Base-by-base conservation (phyloP, 441 rosid species). In the Pelargonium fulgidum region DNA sequence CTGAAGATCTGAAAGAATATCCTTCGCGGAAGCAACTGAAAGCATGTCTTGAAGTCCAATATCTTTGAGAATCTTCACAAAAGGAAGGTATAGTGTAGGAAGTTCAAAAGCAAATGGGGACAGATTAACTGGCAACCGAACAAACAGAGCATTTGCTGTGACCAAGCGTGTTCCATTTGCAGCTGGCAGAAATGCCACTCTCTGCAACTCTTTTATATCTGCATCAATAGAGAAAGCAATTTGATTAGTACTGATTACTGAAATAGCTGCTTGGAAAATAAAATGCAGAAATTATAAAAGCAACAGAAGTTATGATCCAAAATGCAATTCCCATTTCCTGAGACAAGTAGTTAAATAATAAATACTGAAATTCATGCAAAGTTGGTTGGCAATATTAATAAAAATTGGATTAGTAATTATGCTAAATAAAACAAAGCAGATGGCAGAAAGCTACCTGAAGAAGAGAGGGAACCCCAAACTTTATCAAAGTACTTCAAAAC, bases 61-160 rank as follows among this genome's bases (percentile, higher is more conserved):
- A 76, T 89, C 93, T 82, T 86, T 89, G 29, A 94, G 98, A 80
- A 89, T 81, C 75, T 89, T 89, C 75, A 90, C 73, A 74, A 79
- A 94, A 69, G 96, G 97, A 78, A 91, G 97, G 79, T 89, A 92
- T 16, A 76, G 73, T 75, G 88, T 72, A 74, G 97, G 96, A 73
- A 94, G 99, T 75, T 90, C 99, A 79, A 92, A 94, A 44, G 97
- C 97, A 79, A 94, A 92, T 56, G 99, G 99, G 45, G 99, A 92
- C 79, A 94, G 79, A 73, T 92, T 91, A 70, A 91, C 79, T 13
- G 94, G 79, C 67, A 94, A 80, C 72, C 85, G 97, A 67, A 79
- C 92, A 77, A 94, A 94, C 69, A 92, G 97, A 73, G 92, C 81
- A 78, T 80, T 85, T 72, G 85, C 87, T 26, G 87, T 82, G 78